Conservation (phyloP, 1,139 yeast genomes). For the Geotrichum bryndzae region DNA sequence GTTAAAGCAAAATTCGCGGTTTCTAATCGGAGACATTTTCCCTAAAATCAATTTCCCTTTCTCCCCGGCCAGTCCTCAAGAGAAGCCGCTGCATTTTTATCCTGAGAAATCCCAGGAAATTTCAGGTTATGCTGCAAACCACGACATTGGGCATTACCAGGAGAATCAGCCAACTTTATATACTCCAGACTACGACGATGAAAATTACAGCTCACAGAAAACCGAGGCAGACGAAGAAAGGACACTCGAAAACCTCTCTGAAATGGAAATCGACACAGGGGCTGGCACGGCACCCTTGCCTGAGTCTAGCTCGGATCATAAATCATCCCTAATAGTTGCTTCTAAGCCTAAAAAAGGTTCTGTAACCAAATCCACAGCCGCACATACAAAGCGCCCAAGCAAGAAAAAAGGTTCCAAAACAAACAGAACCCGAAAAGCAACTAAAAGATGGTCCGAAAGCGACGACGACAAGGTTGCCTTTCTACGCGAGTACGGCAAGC, state of each 20-base stretch:
- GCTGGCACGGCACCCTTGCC: not conserved
- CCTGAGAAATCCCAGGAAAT: not conserved
- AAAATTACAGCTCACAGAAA: not conserved
- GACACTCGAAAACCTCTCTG: not conserved
- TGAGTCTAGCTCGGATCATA: not conserved
- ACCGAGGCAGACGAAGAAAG: not conserved
- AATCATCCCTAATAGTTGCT: not conserved
- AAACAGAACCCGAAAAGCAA: not conserved
- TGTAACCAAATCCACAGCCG: not conserved
- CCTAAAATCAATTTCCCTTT: not conserved
- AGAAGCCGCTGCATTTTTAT: not conserved
- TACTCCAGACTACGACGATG: not conserved
- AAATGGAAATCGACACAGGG: not conserved
- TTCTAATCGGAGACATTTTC: not conserved
- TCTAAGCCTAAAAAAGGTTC: not conserved
- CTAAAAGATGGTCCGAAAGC: conserved; percentile 33
- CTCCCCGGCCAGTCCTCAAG: not conserved
- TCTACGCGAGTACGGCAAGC: conserved; percentile 36
- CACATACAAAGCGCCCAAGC: not conserved
- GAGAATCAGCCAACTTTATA: not conserved
- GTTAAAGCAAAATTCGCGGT: not conserved
- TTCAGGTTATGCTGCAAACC: not conserved
- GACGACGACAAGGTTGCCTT: conserved; percentile 39
- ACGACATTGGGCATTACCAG: not conserved
- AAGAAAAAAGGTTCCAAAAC: not conserved